phyloP scores from a whole-genome alignment of 2,329 filamentous ascomycete genomes.

The Leptosphaerulina australis region DNA sequence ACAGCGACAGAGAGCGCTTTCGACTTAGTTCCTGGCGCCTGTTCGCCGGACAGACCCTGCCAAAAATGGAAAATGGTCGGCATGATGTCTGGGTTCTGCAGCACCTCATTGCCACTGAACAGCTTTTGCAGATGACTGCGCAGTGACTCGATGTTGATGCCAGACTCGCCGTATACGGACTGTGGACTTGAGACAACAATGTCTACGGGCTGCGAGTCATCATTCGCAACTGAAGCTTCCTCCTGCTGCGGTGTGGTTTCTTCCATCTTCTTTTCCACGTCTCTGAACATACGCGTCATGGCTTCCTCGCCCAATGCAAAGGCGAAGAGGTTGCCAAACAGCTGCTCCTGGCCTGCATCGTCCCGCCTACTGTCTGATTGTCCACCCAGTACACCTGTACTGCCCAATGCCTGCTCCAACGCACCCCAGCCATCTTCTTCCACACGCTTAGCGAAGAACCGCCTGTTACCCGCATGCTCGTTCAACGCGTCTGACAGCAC shows the following conservation, averaged over 20 bases:
- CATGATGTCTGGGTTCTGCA: conserved; percentile 50
- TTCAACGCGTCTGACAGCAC: conserved; percentile 77
- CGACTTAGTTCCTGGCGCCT: conserved; percentile 40
- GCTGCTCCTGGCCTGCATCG: conserved; percentile 63
- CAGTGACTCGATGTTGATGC: conserved; percentile 37
- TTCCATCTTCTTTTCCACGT: conserved; percentile 42
- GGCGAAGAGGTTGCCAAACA: conserved; percentile 81
- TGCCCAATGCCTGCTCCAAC: conserved; percentile 73
- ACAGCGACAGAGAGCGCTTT: conserved; percentile 47
- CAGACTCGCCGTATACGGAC: conserved; percentile 34
- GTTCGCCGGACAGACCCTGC: conserved; percentile 42
- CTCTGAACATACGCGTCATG: conserved; percentile 69
- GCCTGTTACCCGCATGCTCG: conserved; percentile 81
- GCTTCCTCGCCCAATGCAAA: conserved; percentile 81
- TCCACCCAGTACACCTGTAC: conserved; percentile 60
- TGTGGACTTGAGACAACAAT: conserved; percentile 37
- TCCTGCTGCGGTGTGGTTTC: conserved; percentile 22
- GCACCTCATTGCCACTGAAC: conserved; percentile 50
- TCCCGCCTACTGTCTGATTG: conserved; percentile 43
- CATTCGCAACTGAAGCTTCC: conserved; percentile 2
- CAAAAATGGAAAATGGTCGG: conserved; percentile 50
- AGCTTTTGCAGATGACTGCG: conserved; percentile 40
- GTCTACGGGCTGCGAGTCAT: conserved; percentile 22
- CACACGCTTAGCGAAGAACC: conserved; percentile 81
- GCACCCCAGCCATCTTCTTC: conserved; percentile 79